Evolutionary conservation across 2,329 filamentous ascomycete species (phyloP), one percentile per base, ranked within the genome.

Genomic region (Sarocladium oryzae): DNA sequence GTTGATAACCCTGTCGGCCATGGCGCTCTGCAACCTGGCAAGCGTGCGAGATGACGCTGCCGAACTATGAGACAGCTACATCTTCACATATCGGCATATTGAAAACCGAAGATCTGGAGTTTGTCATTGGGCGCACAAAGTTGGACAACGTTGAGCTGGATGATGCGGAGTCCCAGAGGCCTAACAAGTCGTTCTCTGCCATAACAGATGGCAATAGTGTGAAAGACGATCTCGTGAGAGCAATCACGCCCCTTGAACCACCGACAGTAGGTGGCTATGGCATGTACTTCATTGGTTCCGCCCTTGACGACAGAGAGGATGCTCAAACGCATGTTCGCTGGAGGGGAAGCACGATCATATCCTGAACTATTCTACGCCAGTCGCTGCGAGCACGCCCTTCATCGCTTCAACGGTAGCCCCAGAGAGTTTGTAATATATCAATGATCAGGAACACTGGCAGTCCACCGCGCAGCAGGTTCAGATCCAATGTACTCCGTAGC

Each of bases 231-330:
- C 79, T 82, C 36, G 63, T 82, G 2, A 68, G 79, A 0, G 78
- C 82, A 52, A 82, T 82, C 54, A 82, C 82, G 79, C 78, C 79
- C 0, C 82, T 82, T 60, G 79, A 78, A 0, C 74, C 73, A 0
- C 77, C 78, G 0, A 74, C 69, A 0, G 59, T 66, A 0, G 70
- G 68, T 0, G 70, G 80, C 58, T 81, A 75, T 53, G 78, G 78
- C 1, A 82, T 78, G 0, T 82, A 81, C 60, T 81, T 81, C 51
- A 79, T 81, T 49, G 77, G 75, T 0, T 80, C 80, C 57, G 10
- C 57, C 81, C 9, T 82, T 77, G 77, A 78, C 81, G 0, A 72
- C 77, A 49, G 79, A 82, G 63, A 71, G 69, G 60, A 82, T 81
- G 78, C 57, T 81, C 56, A 64, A 78, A 55, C 67, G 74, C 2